Evolutionary conservation across 805 yeast genomes (phyloP), one percentile per base, ranked within the genome.

Genomic region (Zygotorulaspora florentina): DNA sequence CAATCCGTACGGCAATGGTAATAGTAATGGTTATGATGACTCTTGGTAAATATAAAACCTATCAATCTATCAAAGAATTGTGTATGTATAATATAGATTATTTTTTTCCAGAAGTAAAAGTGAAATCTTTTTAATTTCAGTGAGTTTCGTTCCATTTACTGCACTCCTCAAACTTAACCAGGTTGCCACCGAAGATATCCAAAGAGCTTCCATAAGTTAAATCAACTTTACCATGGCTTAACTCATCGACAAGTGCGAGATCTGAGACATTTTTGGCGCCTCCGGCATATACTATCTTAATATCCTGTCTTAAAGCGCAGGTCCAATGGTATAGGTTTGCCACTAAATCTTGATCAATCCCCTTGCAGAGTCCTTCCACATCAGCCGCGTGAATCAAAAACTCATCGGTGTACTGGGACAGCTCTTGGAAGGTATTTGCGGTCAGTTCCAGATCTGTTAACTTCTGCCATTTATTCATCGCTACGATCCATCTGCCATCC

Each of bases 381-480:
- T 93, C 99, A 0, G 99, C 99, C 2, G 99, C 99, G 68, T 93
- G 99, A 13, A 93, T 83, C 43, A 93, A 69, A 59, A 91, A 87
- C 67, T 93, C 99, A 52, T 80, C 76, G 57, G 97, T 87, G 66
- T 83, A 87, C 40, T 71, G 45, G 8, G 83, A 67, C 33, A 93
- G 72, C 39, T 65, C 49, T 3, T 56, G 61, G 48, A 93, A 75
- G 23, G 85, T 75, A 20, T 75, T 76, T 40, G 65, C 62, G 40
- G 71, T 71, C 43, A 93, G 70, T 45, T 69, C 75, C 37, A 81
- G 74, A 33, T 75, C 74, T 0, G 99, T 93, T 25, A 90, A 66
- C 0, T 90, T 85, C 64, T 90, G 97, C 99, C 99, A 93, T 66
- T 89, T 85, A 67, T 93, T 90, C 81, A 89, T 93, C 2, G 98